A percentile compares a stretch with the other conserved stretches of the same genome.
Conservation (phyloP, 208 protist genomes). For the Wallacemonas sp. region DNA sequence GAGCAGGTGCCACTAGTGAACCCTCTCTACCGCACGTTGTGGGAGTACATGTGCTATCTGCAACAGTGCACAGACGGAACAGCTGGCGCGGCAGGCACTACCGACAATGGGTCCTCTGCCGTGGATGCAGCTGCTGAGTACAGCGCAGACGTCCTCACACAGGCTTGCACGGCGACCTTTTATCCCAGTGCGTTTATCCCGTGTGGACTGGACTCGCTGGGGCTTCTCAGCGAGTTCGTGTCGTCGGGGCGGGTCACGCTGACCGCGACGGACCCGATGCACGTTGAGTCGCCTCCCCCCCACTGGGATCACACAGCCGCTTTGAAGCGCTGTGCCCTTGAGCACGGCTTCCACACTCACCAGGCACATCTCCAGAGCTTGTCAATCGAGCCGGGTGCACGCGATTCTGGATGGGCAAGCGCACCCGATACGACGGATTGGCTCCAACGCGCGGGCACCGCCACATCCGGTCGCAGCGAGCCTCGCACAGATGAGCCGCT, state of each 20-base stretch:
- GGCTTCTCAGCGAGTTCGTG: constrained; percentile 48
- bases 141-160: constrained; percentile 4
- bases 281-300: neutral
- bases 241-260: constrained; percentile 26
- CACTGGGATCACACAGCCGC: constrained; percentile 5
- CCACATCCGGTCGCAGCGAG: neutral
- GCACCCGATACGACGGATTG: neutral
- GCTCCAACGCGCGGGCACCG: neutral
- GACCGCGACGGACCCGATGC: neutral
- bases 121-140: neutral
- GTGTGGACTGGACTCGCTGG: constrained; percentile 57
- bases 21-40: constrained; percentile 69
- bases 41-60: constrained; percentile 43
- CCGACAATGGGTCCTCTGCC: neutral
- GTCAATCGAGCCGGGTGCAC: neutral
- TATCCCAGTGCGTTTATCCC: constrained; percentile 69
- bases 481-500: constrained; percentile 13
- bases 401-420: neutral
- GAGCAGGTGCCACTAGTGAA: constrained; percentile 50
- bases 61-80: neutral
- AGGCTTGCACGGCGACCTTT: constrained; percentile 49
- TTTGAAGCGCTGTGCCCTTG: neutral
- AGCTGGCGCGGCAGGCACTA: neutral
- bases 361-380: neutral
- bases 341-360: constrained; percentile 1